Conservation (phyloP, 345 rosid genomes). For the Gynandropsis gynandra region DNA sequence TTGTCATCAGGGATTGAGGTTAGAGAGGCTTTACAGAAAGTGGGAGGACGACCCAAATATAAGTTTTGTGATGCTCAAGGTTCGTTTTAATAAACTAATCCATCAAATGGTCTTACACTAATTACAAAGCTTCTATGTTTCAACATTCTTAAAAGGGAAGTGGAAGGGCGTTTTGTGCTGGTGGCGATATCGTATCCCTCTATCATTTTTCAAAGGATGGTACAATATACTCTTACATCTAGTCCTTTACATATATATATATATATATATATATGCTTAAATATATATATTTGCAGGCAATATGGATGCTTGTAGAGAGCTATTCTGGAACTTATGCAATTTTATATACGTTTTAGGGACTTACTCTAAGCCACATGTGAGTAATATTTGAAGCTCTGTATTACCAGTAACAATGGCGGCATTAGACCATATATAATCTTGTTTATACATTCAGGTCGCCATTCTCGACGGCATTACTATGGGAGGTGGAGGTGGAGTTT, state of each 20-base stretch:
- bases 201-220: conserved; percentile 62
- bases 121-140: too few species aligned
- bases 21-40: conserved; percentile 56
- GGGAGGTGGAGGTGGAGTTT: conserved; percentile 97
- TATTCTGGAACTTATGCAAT: conserved; percentile 32
- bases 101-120: too few species aligned
- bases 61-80: conserved; percentile 70
- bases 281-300: too few species aligned
- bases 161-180: conserved; percentile 95
- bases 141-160: conserved; percentile 56
- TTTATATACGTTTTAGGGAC: conserved; percentile 36
- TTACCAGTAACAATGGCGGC: conserved; percentile 4
- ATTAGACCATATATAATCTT: conserved; percentile 5
- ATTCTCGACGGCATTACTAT: conserved; percentile 80
- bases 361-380: conserved; percentile 45
- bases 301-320: conserved; percentile 36
- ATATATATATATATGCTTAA: too few species aligned
- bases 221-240: too few species aligned
- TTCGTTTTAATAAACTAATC: too few species aligned
- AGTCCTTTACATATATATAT: too few species aligned
- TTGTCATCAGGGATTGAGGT: conserved; percentile 42
- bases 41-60: conserved; percentile 85
- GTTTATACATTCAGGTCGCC: conserved; percentile 51
- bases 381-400: conserved; percentile 10
- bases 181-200: conserved; percentile 73